Evolutionary conservation across 352 stramenopile species (phyloP), one percentile per base, ranked within the genome.

Genomic region (Lagenidium sp.): DNA sequence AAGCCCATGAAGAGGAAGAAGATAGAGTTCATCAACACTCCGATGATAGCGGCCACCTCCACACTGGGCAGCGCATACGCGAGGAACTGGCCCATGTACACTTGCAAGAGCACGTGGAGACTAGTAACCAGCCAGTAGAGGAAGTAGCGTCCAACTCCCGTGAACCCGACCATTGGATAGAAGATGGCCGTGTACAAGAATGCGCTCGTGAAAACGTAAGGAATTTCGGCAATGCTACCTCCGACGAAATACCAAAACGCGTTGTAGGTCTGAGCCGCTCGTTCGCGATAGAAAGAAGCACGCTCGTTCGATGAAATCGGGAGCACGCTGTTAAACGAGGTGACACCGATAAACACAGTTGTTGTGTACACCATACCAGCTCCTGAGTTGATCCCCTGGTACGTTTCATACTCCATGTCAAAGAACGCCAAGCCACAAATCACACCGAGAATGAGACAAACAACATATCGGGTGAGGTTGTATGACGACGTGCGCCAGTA

Each of bases 281-380:
- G 77, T 50, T 96, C 82, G 3, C 78, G 53, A 65, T 95, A 95
- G 38, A 84, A 96, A 44, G 83, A 77, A 26, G 73, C 77, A 20
- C 85, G 65, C 47, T 95, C 68, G 24, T 70, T 65, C 43, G 77
- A 62, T 28, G 89, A 68, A 6, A 92, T 48, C n/a, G 76, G 62
- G 7, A 94, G 44, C 8, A 70, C 65, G 2, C 52, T 69, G 38
- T 86, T 60, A 24, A 93, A 70, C 23, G 62, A 64, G 19, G 83
- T 69, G 31, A 88, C 58, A 28, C 57, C 44, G 37, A 85, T 65
- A 41, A 95, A 94, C 41, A 82, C 23, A 12, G 78, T 68, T 1
- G 71, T 59, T 1, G 77, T 53, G 54, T 86, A 95, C 19, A 92
- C 78, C 13, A 90, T 67, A 16, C 71, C 70, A 20, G 91, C 53